Conservation (phyloP, 1,139 yeast species). For the Scheffersomyces stambukii region DNA sequence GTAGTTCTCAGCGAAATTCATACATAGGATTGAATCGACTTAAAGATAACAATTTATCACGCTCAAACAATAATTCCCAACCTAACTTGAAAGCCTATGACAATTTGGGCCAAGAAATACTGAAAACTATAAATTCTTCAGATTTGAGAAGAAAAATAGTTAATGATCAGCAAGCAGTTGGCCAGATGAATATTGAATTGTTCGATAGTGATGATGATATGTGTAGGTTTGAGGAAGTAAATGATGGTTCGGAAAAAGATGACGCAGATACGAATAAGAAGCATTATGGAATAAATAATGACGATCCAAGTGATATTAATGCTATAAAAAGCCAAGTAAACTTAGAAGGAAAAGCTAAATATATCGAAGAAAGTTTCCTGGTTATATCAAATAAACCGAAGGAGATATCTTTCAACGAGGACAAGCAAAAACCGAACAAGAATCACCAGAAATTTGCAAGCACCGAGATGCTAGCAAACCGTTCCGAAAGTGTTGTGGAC, state of each 20-base stretch:
- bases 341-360: slow-evolving; percentile 2
- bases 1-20: slow-evolving; percentile 29
- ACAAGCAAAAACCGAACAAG: too few relatives aligned
- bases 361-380: slow-evolving; percentile 2
- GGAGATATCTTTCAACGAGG: neutral
- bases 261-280: slow-evolving; percentile 5
- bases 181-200: slow-evolving; percentile 5
- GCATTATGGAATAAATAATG: slow-evolving; percentile 1
- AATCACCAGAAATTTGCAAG: slow-evolving; percentile 1
- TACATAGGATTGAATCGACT: slow-evolving; percentile 38
- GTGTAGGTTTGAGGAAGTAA: slow-evolving; percentile 7
- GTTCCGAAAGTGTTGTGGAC: slow-evolving; percentile 7
- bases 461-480: slow-evolving; percentile 4
- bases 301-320: slow-evolving; percentile 1
- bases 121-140: too few relatives aligned
- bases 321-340: slow-evolving; percentile 1
- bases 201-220: slow-evolving; percentile 9
- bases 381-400: slow-evolving; percentile 1
- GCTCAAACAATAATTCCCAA: slow-evolving; percentile 11
- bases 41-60: slow-evolving; percentile 25
- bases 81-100: slow-evolving; percentile 2
- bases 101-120: too few relatives aligned
- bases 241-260: slow-evolving; percentile 2
- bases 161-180: slow-evolving; percentile 3
- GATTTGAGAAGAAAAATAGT: slow-evolving; percentile 4